These are phyloP conservation scores for Zizania palustris DNA, from an alignment of 202 grass and related monocot species.

Conservation along the genomic window DNA sequence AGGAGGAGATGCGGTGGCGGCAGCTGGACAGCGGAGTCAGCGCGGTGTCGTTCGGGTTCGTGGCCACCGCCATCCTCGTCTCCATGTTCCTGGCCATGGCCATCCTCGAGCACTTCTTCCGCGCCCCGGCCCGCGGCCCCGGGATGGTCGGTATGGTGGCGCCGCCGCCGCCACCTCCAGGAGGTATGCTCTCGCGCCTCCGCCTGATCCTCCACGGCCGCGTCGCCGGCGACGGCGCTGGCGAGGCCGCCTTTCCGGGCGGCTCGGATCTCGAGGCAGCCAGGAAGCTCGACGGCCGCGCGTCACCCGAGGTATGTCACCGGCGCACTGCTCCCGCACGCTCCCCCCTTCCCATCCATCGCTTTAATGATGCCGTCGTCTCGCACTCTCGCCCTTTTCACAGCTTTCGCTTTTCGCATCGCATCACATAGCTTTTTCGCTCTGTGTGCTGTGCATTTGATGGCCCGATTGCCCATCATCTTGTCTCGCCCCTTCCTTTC, in stretches of 20 bases:
- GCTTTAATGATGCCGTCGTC: constrained; percentile 45
- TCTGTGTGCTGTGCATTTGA: constrained; percentile 26
- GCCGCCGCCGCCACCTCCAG: neutral
- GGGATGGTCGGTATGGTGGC: neutral
- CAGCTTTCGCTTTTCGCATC: constrained; percentile 35
- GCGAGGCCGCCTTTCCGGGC: constrained; percentile 24
- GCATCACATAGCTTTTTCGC: neutral
- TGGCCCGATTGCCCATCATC: constrained; percentile 37
- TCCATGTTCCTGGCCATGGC: constrained; percentile 98
- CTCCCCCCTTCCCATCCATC: constrained; percentile 16
- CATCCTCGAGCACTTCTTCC: constrained; percentile 85
- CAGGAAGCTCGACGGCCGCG: constrained; percentile 44
- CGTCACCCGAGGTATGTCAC: constrained; percentile 61
- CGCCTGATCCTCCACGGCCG: constrained; percentile 26
- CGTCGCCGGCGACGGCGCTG: neutral
- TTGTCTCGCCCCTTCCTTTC: constrained; percentile 26
- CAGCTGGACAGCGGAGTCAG: constrained; percentile 76
- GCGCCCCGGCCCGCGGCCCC: constrained; percentile 24
- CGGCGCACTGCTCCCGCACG: constrained; percentile 44
- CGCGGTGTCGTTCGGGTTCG: constrained; percentile 95
- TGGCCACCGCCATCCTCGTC: constrained; percentile 91
- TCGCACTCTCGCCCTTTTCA: constrained; percentile 42
- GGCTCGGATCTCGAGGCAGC: constrained; percentile 62
- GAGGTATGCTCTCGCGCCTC: constrained; percentile 35
- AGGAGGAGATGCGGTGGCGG: constrained; percentile 74